Conservation (phyloP, 2,329 filamentous ascomycete species). For the Ophiocordyceps unilateralis region DNA sequence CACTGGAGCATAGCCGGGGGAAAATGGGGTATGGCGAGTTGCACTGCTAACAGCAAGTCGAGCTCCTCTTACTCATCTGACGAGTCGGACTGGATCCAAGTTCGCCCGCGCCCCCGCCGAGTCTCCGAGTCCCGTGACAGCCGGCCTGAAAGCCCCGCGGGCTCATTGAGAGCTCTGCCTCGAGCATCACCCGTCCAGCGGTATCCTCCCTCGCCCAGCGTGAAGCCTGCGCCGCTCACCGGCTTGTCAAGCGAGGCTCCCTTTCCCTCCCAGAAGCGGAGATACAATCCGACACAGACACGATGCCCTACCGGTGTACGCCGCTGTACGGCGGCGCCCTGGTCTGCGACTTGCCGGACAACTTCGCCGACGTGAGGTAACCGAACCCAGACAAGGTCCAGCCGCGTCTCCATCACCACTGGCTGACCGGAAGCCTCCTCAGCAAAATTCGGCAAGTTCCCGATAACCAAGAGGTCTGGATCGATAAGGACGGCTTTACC, state of each 20-base stretch:
- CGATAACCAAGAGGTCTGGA: conserved; percentile 83
- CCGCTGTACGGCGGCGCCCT: conserved; percentile 60
- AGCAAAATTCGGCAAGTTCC: conserved; percentile 61
- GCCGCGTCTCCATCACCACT: background rate
- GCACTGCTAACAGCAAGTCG: too few relatives aligned
- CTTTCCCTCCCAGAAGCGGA: background rate
- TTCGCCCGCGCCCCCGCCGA: background rate
- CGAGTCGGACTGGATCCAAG: too few relatives aligned
- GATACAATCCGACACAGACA: background rate
- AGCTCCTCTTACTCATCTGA: too few relatives aligned
- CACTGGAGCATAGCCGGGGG: too few relatives aligned
- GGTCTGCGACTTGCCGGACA: conserved; percentile 46
- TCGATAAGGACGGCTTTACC: conserved; percentile 68
- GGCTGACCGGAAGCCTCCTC: too few relatives aligned
- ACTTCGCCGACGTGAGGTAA: conserved; percentile 60
- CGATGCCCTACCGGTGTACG: conserved; percentile 39
- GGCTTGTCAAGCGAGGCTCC: background rate
- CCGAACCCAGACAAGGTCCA: background rate
- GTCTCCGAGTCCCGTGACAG: background rate
- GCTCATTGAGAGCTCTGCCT: background rate
- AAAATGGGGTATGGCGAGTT: too few relatives aligned
- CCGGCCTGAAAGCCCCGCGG: background rate
- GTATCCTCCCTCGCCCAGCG: background rate
- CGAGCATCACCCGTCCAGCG: background rate
- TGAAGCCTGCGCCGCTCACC: background rate